Conservation (phyloP, 2,329 filamentous ascomycete genomes). For the Sarocladium strictum region DNA sequence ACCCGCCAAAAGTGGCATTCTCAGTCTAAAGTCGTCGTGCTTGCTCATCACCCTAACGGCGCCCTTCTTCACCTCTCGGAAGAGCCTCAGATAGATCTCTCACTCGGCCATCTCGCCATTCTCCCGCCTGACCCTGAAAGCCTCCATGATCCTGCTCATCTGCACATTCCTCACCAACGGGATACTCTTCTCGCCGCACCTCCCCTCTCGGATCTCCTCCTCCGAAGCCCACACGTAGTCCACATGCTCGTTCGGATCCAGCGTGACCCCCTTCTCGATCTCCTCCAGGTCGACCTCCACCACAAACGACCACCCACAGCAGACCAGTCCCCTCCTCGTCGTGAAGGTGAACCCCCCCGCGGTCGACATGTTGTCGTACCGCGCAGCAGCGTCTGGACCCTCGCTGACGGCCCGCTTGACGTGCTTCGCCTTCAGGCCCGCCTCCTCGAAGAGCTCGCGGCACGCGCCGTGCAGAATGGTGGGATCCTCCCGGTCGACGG, state of each 20-base stretch:
- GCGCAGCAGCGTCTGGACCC: constrained; percentile 7
- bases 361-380: constrained; percentile 15
- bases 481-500: constrained; percentile 33
- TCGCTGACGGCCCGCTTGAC: constrained; percentile 14
- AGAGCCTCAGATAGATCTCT: not conserved
- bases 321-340: constrained; percentile 26
- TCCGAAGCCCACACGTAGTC: constrained; percentile 32
- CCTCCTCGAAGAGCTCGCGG: constrained; percentile 43
- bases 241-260: constrained; percentile 36
- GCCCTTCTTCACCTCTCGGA: not conserved
- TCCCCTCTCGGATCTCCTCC: constrained; percentile 26
- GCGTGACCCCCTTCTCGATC: constrained; percentile 19
- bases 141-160: constrained; percentile 22
- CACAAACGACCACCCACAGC: constrained; percentile 29
- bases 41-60: too few species aligned
- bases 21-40: too few species aligned
- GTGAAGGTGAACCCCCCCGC: constrained; percentile 24
- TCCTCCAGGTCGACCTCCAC: constrained; percentile 22
- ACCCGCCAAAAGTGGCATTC: too few species aligned
- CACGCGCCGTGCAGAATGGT: constrained; percentile 37
- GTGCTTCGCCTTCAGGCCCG: constrained; percentile 28
- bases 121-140: constrained; percentile 21
- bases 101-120: constrained; percentile 9
- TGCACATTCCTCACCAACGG: constrained; percentile 24
- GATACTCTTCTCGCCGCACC: constrained; percentile 21